Percentiles rank a stretch among this genome's conserved stretches.
Evolutionary conservation across 2,329 filamentous ascomycete species (phyloP).

Genomic region (Diplodia mutila): DNA sequence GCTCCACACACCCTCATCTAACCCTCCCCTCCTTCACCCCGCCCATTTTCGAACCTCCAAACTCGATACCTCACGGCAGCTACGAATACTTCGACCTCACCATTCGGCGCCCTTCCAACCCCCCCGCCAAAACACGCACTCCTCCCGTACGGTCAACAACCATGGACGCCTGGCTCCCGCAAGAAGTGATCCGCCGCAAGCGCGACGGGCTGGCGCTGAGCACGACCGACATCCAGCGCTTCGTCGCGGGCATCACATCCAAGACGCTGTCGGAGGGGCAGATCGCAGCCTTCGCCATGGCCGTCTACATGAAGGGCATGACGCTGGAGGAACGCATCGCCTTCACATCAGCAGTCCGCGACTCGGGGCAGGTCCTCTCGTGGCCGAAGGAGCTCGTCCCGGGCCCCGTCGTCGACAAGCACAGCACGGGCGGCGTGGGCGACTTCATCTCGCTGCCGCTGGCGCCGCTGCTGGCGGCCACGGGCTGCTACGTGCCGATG

Average conservation of each 20-base stretch:
- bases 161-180: slow-evolving; percentile 26
- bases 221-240: slow-evolving; percentile 23
- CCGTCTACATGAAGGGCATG: slow-evolving; percentile 24
- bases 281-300: slow-evolving; percentile 26
- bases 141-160: background rate
- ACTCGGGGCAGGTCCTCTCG: slow-evolving; percentile 18
- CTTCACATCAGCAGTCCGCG: slow-evolving; percentile 23
- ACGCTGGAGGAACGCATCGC: slow-evolving; percentile 24
- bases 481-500: slow-evolving; percentile 26
- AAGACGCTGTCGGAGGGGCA: slow-evolving; percentile 20
- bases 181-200: slow-evolving; percentile 27
- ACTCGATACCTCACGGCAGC: background rate
- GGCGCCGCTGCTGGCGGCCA: slow-evolving; percentile 22
- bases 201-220: slow-evolving; percentile 25
- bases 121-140: background rate
- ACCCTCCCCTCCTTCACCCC: background rate
- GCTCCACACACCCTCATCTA: background rate
- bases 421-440: slow-evolving; percentile 26
- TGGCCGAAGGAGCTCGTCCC: slow-evolving; percentile 4
- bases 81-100: background rate
- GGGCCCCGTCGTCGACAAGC: slow-evolving; percentile 25
- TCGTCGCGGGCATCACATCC: slow-evolving; percentile 21
- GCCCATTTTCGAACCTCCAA: background rate
- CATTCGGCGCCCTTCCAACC: background rate
- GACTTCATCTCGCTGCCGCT: slow-evolving; percentile 24